Percentiles rank a stretch among this genome's conserved stretches.
Conservation (phyloP, 2,329 filamentous ascomycete genomes). For the Aspergillus hiratsukae region DNA sequence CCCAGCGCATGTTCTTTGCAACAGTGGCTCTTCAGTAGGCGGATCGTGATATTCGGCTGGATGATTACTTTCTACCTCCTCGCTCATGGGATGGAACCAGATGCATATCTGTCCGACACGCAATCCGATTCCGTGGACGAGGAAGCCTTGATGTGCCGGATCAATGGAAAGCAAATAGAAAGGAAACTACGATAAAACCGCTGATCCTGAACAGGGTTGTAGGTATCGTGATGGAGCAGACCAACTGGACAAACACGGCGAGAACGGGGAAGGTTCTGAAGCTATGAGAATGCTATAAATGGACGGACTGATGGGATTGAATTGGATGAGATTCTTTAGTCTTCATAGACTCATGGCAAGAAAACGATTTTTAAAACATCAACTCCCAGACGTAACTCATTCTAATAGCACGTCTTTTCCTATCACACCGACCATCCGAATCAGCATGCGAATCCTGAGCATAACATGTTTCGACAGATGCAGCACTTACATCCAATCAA, state of each 20-base stretch:
- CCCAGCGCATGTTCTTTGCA: slow-evolving; percentile 54
- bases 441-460: not conserved
- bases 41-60: slow-evolving; percentile 35
- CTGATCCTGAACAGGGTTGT: not conserved
- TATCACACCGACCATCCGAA: slow-evolving; percentile 12
- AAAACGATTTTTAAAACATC: not conserved
- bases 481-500: slow-evolving; percentile 27
- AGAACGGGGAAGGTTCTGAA: not conserved
- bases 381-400: not conserved
- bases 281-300: slow-evolving; percentile 4
- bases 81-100: slow-evolving; percentile 34
- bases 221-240: not conserved
- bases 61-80: slow-evolving; percentile 39
- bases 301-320: not conserved
- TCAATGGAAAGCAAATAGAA: slow-evolving; percentile 2
- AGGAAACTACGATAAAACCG: not conserved
- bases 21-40: slow-evolving; percentile 62
- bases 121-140: slow-evolving; percentile 29
- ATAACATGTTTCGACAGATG: not conserved
- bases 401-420: not conserved
- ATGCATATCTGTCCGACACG: slow-evolving; percentile 20
- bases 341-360: not conserved
- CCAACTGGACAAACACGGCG: not conserved
- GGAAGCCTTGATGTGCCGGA: slow-evolving; percentile 45
- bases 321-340: slow-evolving; percentile 2